Conservation (phyloP, 106 monocot genomes). For the Dendrobium huoshanense region DNA sequence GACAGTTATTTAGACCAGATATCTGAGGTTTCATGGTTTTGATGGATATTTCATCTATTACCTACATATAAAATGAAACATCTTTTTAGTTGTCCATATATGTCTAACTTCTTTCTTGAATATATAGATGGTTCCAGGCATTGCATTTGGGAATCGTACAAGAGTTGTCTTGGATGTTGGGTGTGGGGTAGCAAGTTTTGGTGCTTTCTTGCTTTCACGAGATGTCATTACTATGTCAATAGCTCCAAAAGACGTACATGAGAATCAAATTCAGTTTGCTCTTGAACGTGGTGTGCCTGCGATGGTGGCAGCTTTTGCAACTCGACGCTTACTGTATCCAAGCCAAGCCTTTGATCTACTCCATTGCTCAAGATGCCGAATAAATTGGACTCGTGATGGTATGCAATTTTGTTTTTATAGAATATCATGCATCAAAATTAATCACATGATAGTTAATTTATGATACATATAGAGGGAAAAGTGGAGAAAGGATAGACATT, state of each 20-base stretch:
- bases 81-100: not conserved
- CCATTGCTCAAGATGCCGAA: conserved; percentile 93
- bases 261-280: conserved; percentile 96
- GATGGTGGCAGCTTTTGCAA: conserved; percentile 90
- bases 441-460: not conserved
- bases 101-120: conserved; percentile 5
- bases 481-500: not conserved
- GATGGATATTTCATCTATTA: not conserved
- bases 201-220: conserved; percentile 70
- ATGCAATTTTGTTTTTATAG: conserved; percentile 9
- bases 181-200: conserved; percentile 95
- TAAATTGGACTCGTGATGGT: conserved; percentile 92
- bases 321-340: conserved; percentile 60
- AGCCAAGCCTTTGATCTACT: conserved; percentile 92
- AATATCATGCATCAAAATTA: not conserved
- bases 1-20: conserved; percentile 77
- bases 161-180: conserved; percentile 80
- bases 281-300: conserved; percentile 94
- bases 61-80: not conserved
- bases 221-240: conserved; percentile 80
- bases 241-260: conserved; percentile 93
- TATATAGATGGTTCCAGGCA: conserved; percentile 79
- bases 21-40: conserved; percentile 39
- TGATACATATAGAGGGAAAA: not conserved
- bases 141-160: conserved; percentile 68